Conservation (phyloP, 2,329 filamentous ascomycete genomes). For the Rhinocladiella mackenziei region DNA sequence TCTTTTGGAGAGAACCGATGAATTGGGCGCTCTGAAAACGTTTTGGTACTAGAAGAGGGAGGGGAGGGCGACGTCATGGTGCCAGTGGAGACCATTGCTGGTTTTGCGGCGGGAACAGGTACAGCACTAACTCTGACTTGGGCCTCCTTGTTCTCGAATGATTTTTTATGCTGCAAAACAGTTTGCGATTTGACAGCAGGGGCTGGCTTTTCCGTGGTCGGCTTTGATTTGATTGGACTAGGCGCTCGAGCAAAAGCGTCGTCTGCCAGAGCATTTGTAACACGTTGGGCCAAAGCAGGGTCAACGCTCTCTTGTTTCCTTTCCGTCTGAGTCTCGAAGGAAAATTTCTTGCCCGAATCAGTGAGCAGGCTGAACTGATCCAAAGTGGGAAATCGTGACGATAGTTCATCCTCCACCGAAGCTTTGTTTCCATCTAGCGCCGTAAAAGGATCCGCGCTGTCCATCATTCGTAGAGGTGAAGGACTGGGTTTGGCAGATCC, state of each 20-base stretch:
- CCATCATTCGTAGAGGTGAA: constrained; percentile 65
- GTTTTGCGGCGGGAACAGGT: constrained; percentile 44
- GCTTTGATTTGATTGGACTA: constrained; percentile 32
- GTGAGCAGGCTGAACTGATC: constrained; percentile 91
- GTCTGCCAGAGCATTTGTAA: constrained; percentile 75
- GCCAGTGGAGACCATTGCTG: constrained; percentile 63
- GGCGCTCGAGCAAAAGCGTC: constrained; percentile 66
- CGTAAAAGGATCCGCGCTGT: constrained; percentile 75
- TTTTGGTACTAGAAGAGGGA: constrained; percentile 37
- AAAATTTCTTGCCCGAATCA: constrained; percentile 77
- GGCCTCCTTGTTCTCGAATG: constrained; percentile 21
- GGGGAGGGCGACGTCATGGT: constrained; percentile 67
- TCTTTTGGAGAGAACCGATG: constrained; percentile 50
- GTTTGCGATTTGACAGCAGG: constrained; percentile 28
- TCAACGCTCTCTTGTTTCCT: constrained; percentile 46
- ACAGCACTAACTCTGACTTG: constrained; percentile 8
- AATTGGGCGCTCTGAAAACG: constrained; percentile 42
- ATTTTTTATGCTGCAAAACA: constrained; percentile 23
- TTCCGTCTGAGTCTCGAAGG: constrained; percentile 63
- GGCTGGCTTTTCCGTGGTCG: constrained; percentile 31
- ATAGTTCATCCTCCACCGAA: constrained; percentile 67
- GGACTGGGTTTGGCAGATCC: constrained; percentile 56
- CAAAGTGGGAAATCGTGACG: constrained; percentile 79
- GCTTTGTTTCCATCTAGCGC: constrained; percentile 69
- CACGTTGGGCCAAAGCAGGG: constrained; percentile 59